Base-by-base conservation (phyloP, 805 yeast species). In the Saturnispora silvae region DNA sequence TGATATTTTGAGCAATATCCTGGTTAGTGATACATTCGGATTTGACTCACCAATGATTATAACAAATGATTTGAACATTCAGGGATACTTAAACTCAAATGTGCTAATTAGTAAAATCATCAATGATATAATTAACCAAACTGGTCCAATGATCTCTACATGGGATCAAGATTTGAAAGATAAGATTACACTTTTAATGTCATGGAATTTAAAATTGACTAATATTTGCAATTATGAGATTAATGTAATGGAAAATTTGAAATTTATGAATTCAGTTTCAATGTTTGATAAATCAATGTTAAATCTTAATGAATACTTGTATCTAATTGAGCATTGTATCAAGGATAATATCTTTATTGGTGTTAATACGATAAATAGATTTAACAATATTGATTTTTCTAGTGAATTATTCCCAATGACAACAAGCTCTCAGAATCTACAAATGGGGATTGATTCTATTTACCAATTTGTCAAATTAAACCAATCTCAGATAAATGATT, bases 81-180 rank as follows among this genome's bases (percentile, higher is more conserved):
- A 65, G 17, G 57, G 56, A 22, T 63, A 45, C 23, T 45, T 47
- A 18, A 53, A 75, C 27, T 69, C 81, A 0, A 53, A 62, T 16
- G 50, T 61, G 1, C 57, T 65, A 0, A 48, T 76, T 7, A 61
- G 67, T 0, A 63, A 66, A 32, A 59, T 72, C 7, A 40, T 71
- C 8, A 60, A 67, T 40, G 53, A 65, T 4, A 40, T 77, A 4
- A 57, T 75, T 17, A 68, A 67, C 41, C 63, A 65, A 28, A 47
- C 72, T 16, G 87, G 89, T 1, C 89, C 89, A 2, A 68, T 64
- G 40, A 49, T 72, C 10, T 44, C 46, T 4, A 56, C 56, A 4
- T 48, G 72, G 43, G 52, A 54, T 3, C 25, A 40, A 2, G 37
- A 41, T 4, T 39, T 52, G 43, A 61, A 56, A 38, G 49, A 37